A percentile compares a stretch with the other conserved stretches of the same genome.
Conservation (phyloP, 495 filamentous ascomycete species). For the Friedmanniomyces simplex region DNA sequence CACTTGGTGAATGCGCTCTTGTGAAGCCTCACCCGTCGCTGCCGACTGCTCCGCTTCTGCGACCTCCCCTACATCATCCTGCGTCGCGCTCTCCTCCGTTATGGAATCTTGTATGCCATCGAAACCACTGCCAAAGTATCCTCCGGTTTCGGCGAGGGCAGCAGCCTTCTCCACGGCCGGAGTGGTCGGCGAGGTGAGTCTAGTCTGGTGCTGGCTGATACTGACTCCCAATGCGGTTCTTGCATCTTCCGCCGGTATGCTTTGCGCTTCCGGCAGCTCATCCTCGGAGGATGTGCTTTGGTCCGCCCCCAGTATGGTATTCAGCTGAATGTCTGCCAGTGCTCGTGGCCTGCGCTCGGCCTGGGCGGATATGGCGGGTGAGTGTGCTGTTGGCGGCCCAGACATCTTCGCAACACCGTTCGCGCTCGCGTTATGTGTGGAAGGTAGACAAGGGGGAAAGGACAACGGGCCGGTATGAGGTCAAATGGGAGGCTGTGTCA, state of each 20-base stretch:
- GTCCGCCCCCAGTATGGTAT: constrained; percentile 8
- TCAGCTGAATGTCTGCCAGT: constrained; percentile 12
- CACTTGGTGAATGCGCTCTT: background rate
- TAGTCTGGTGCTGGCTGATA: constrained; percentile 60
- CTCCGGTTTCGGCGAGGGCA: constrained; percentile 49
- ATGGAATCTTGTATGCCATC: background rate
- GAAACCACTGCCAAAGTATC: constrained; percentile 39
- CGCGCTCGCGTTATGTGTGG: background rate
- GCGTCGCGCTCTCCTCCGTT: background rate
- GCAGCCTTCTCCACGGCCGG: constrained; percentile 66
- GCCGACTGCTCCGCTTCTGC: background rate
- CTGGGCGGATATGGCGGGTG: background rate
- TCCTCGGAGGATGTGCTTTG: constrained; percentile 21
- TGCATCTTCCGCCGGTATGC: constrained; percentile 39
- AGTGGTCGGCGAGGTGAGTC: constrained; percentile 58
- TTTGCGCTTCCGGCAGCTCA: constrained; percentile 9
- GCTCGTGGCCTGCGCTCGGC: constrained; percentile 8
- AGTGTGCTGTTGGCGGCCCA: background rate
- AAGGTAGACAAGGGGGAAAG: too few species aligned
- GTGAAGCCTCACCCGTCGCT: background rate
- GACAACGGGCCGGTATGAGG: too few species aligned
- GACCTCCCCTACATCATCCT: background rate
- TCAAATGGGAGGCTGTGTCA: too few species aligned
- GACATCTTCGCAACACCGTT: background rate
- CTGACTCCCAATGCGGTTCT: constrained; percentile 64